phyloP scores from a whole-genome alignment of 495 filamentous ascomycete species.

The Cercophora samala region DNA sequence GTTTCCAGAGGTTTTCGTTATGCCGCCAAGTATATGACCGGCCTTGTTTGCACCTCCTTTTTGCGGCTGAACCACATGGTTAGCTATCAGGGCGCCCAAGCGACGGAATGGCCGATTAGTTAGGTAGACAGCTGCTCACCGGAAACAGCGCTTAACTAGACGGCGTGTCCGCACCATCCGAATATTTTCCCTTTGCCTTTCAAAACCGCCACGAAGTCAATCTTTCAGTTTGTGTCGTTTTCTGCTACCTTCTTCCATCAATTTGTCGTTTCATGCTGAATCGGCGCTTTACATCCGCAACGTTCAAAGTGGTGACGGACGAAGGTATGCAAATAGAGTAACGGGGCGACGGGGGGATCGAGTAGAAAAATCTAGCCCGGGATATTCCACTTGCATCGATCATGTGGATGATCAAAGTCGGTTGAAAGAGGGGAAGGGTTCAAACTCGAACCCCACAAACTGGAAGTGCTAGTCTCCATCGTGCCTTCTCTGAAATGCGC shows the following conservation, averaged over 20 bases:
- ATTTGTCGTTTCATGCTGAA: background rate
- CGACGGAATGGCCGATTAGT: conserved; percentile 10
- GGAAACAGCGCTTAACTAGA: background rate
- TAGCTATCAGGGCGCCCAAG: background rate
- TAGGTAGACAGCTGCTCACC: background rate
- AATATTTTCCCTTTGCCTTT: background rate
- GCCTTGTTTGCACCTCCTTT: conserved; percentile 4
- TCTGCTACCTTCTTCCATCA: background rate
- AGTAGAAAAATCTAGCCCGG: background rate
- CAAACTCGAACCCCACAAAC: background rate
- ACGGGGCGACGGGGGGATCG: background rate
- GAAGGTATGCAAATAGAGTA: background rate
- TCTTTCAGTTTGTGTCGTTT: background rate
- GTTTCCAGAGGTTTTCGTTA: conserved; percentile 3
- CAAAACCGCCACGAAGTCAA: background rate
- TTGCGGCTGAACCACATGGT: too few relatives aligned
- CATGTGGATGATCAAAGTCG: too few relatives aligned
- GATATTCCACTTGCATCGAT: background rate
- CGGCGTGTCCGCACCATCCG: background rate
- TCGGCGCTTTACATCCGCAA: background rate
- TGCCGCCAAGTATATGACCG: conserved; percentile 5
- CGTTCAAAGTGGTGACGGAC: background rate
- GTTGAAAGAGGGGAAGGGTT: background rate
- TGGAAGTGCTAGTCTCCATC: background rate
- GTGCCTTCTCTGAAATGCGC: background rate